A percentile compares a stretch with the other conserved stretches of the same genome.
Conservation (phyloP, 2,329 filamentous ascomycete genomes). For the Rutstroemia sydowiana region DNA sequence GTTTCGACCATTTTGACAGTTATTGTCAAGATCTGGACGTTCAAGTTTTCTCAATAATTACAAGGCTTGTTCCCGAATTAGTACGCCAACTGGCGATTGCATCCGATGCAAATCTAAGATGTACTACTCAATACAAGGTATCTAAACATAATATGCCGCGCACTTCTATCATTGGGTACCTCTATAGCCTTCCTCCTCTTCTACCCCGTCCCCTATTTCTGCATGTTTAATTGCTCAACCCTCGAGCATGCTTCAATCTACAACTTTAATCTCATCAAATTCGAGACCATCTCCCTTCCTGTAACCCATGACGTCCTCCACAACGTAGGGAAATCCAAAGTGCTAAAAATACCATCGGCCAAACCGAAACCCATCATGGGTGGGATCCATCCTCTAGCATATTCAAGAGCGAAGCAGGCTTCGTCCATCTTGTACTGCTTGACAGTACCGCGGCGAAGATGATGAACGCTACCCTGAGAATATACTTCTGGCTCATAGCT, state of each 20-base stretch:
- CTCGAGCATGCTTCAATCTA: not conserved
- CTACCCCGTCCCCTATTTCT: not conserved
- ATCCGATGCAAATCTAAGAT: no score
- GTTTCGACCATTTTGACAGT: no score
- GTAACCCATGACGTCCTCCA: constrained; percentile 73
- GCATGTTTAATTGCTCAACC: not conserved
- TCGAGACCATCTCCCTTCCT: constrained; percentile 66
- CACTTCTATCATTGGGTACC: not conserved
- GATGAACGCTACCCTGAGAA: constrained; percentile 61
- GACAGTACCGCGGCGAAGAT: constrained; percentile 61
- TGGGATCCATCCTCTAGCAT: constrained; percentile 83
- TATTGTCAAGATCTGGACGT: no score
- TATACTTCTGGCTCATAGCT: constrained; percentile 63
- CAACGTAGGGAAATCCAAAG: constrained; percentile 76
- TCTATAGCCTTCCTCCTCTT: not conserved
- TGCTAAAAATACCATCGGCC: constrained; percentile 72
- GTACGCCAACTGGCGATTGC: no score
- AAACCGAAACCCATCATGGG: constrained; percentile 89
- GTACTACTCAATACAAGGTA: not conserved
- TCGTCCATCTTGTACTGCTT: constrained; percentile 81
- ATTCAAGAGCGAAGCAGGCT: constrained; percentile 73
- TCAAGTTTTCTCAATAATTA: no score
- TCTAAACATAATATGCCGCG: not conserved
- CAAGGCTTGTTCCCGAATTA: no score
- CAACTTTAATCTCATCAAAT: constrained; percentile 45